Percentiles rank a stretch among this genome's conserved stretches.
These are phyloP conservation scores for Ormosia emarginata DNA, from an alignment of 306 rosid genomes.

Conservation along the genomic window DNA sequence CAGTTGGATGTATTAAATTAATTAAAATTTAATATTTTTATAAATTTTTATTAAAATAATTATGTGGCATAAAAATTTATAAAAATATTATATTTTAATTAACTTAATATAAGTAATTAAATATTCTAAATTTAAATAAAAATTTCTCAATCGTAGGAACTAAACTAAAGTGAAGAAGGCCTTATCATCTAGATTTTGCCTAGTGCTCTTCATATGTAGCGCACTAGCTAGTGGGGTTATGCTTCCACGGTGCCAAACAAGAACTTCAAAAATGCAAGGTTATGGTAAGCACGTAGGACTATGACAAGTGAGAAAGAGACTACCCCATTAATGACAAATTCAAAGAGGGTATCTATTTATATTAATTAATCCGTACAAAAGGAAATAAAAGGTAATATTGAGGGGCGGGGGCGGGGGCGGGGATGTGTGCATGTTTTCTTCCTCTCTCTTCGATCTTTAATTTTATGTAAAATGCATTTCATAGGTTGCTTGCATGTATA, in stretches of 20 bases:
- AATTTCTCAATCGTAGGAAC: slow-evolving; percentile 9
- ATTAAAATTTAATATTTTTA: too few relatives aligned
- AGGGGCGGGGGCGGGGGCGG: too few relatives aligned
- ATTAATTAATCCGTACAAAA: background rate
- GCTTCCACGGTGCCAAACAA: slow-evolving; percentile 26
- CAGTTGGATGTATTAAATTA: too few relatives aligned
- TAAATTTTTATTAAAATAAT: too few relatives aligned
- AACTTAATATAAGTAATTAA: too few relatives aligned
- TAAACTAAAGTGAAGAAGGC: background rate
- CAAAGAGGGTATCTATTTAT: background rate
- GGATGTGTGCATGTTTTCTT: slow-evolving; percentile 16
- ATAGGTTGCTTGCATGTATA: background rate
- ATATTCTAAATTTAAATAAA: too few relatives aligned
- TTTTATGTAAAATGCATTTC: background rate
- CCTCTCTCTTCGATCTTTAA: background rate
- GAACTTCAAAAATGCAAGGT: background rate
- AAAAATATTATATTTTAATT: too few relatives aligned
- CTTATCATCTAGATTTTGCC: background rate
- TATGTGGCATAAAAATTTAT: too few relatives aligned
- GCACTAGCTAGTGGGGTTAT: slow-evolving; percentile 25
- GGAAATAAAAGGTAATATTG: background rate
- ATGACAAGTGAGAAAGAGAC: background rate
- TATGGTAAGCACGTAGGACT: background rate
- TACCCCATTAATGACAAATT: background rate
- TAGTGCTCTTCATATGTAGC: slow-evolving; percentile 22